Percentiles rank a stretch among this genome's conserved stretches.
Evolutionary conservation across 176 grass and related monocot species (phyloP).

Genomic region (Elaeis guineensis): DNA sequence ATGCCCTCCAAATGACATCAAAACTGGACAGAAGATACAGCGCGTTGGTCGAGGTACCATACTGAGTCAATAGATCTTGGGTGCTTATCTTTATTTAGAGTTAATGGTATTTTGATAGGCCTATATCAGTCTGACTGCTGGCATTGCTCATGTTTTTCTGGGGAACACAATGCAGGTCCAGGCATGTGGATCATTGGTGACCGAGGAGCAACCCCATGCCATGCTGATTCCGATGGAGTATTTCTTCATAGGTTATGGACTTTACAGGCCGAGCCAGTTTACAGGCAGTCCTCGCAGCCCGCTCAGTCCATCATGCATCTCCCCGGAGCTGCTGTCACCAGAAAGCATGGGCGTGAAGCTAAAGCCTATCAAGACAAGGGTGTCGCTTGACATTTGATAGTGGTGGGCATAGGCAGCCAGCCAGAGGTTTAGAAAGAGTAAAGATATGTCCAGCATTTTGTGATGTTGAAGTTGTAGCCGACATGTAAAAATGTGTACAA

Average conservation of each 20-base stretch:
- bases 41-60: conserved; percentile 19
- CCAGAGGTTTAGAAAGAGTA: too few relatives aligned
- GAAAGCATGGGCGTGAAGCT: conserved; percentile 27
- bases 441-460: too few relatives aligned
- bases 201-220: conserved; percentile 22
- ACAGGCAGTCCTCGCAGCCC: conserved; percentile 4
- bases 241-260: conserved; percentile 12
- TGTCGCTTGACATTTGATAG: background rate
- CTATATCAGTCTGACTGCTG: too few relatives aligned
- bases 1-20: conserved; percentile 18
- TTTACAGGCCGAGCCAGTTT: background rate
- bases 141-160: background rate
- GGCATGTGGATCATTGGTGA: conserved; percentile 17
- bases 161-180: conserved; percentile 5
- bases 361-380: conserved; percentile 24
- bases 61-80: background rate
- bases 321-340: conserved; percentile 20
- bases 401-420: background rate
- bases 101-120: too few relatives aligned
- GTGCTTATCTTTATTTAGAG: background rate
- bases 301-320: conserved; percentile 13
- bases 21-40: conserved; percentile 14
- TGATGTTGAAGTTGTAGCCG: too few relatives aligned
- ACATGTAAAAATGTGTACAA: too few relatives aligned
- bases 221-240: conserved; percentile 27